Percentiles rank a stretch among this genome's conserved stretches.
Evolutionary conservation across 164 flowering plant species (phyloP).

Genomic region (Houttuynia cordata): DNA sequence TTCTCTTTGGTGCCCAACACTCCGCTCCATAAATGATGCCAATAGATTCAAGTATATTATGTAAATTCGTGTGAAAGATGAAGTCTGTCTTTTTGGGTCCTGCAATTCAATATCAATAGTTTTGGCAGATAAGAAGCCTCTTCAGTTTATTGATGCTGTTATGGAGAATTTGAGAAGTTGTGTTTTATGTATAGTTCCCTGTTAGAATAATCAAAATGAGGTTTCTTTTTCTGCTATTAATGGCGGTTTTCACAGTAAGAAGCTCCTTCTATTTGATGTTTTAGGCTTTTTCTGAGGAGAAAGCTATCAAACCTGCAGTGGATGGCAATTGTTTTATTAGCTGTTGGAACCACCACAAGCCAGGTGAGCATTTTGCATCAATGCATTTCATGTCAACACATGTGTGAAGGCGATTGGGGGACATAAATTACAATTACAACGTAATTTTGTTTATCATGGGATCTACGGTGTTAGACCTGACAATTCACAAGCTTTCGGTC

Average conservation of each 20-base stretch:
- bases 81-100: too few relatives aligned
- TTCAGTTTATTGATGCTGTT: neutral
- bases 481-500: too few relatives aligned
- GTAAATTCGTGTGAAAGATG: too few relatives aligned
- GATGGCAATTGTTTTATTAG: constrained; percentile 87
- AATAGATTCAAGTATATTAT: too few relatives aligned
- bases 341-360: constrained; percentile 97
- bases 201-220: neutral
- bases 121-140: too few relatives aligned
- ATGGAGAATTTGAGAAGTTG: neutral
- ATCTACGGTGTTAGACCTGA: too few relatives aligned
- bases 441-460: neutral
- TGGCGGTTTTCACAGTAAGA: neutral
- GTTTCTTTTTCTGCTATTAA: neutral
- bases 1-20: too few relatives aligned
- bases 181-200: neutral
- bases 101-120: too few relatives aligned
- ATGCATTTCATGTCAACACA: neutral
- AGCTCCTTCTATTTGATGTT: constrained; percentile 8
- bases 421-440: neutral
- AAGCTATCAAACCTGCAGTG: constrained; percentile 84
- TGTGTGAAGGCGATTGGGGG: neutral
- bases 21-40: too few relatives aligned
- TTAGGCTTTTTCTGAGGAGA: constrained; percentile 71
- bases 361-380: constrained; percentile 42